A percentile compares a stretch with the other conserved stretches of the same genome.
Evolutionary conservation across 129 eudicot species (phyloP).

Genomic region (Chrysanthemum makinoi): DNA sequence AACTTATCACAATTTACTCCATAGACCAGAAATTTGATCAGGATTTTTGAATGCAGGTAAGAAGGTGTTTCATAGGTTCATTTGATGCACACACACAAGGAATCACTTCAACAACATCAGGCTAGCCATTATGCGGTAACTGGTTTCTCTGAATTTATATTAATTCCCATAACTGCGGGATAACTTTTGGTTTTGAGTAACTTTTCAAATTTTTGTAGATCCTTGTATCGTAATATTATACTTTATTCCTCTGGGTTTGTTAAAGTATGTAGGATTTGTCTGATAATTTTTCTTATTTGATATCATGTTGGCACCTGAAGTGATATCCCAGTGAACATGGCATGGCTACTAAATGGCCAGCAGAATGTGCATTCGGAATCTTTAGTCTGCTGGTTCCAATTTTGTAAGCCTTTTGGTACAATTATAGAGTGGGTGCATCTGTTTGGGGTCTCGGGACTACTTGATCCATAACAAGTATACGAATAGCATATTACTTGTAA

Average conservation of each 20-base stretch:
- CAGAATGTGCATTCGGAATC: background rate
- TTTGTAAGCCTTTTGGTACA: background rate
- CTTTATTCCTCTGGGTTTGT: background rate
- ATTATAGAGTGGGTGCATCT: background rate
- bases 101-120: background rate
- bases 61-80: background rate
- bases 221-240: background rate
- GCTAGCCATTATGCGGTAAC: background rate
- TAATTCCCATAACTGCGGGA: background rate
- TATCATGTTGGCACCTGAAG: too few relatives aligned
- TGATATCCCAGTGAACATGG: too few relatives aligned
- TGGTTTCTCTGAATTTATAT: background rate
- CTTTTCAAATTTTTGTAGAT: background rate
- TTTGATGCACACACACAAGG: background rate
- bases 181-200: background rate
- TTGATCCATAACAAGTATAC: background rate
- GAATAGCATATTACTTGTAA: background rate
- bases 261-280: too few relatives aligned
- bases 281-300: too few relatives aligned
- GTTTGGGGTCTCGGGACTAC: background rate
- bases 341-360: background rate
- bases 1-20: background rate
- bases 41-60: background rate
- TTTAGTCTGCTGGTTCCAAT: background rate
- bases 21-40: background rate